Evolutionary conservation across 371 early-diverging fungal species (phyloP), one percentile per base, ranked within the genome.

Genomic region (Dinochytrium kinnereticum): DNA sequence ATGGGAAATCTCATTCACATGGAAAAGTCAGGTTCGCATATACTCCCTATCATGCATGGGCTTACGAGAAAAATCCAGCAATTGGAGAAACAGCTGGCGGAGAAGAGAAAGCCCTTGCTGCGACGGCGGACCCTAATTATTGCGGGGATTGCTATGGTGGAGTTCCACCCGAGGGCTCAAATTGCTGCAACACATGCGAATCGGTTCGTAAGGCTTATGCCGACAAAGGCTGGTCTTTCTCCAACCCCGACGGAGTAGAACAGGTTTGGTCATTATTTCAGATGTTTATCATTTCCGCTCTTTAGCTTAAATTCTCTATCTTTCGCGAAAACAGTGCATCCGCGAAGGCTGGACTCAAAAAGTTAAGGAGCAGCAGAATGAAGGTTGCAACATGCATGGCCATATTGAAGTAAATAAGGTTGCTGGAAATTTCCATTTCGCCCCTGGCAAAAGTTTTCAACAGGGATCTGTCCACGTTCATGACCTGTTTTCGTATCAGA

Each of bases 141-240:
- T 97, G 98, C 80, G 97, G 99, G 2, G 85, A 87, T 70, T 97
- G 98, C 81, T 98, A 94, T 76, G 95, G 95, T 49, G 96, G 91
- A 1, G 68, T 67, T 1, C 87, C 93, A 0, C 85, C 76, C n/a
- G 86, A 84, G 69, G 92, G 92, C 31, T 34, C 61, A 3, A 61
- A 28, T 17, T 98, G 99, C 86, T 98, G 99, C 82, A 94, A 96
- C 78, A 93, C 95, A 0, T 98, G 99, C 80, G 94, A 94, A 39
- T 95, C 94, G 19, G 95, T 98, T 24, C 88, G 91, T 38, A 87
- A 90, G 73, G 96, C 97, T 0, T 97, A 98, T 78, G 84, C 80
- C 0, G 86, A 85, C 28, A 81, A 81, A 49, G 94, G 94, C 33
- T 97, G 97, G 98, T 90, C 93, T 0, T 90, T 94, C 64, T 83